These are phyloP conservation scores for Mortierella sp. DNA, from an alignment of 371 early-diverging fungal species.

Conservation along the genomic window DNA sequence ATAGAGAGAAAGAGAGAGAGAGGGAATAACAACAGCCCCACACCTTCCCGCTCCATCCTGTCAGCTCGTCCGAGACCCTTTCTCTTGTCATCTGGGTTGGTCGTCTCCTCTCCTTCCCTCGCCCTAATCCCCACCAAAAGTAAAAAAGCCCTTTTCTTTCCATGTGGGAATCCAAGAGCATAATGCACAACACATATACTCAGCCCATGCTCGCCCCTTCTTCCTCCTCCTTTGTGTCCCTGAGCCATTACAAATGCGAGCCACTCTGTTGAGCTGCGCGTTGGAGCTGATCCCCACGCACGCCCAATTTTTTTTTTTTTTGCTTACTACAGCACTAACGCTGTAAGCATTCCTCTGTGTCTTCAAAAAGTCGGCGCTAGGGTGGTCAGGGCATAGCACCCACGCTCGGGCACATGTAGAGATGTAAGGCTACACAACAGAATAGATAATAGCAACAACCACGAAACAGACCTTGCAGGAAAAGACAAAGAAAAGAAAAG, in stretches of 20 bases:
- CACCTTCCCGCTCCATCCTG: too few relatives aligned
- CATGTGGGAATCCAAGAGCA: slow-evolving; percentile 23
- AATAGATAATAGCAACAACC: too few relatives aligned
- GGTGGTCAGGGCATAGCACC: too few relatives aligned
- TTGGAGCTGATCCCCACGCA: background rate
- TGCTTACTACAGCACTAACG: background rate
- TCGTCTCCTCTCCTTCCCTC: background rate
- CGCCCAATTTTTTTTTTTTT: background rate
- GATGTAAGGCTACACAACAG: too few relatives aligned
- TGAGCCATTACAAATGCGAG: too few relatives aligned
- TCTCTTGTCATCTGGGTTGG: background rate
- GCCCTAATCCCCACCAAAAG: background rate
- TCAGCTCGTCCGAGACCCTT: too few relatives aligned
- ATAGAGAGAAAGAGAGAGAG: too few relatives aligned
- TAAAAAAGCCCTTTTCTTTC: slow-evolving; percentile 2
- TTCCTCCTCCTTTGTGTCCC: background rate
- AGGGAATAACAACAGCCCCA: slow-evolving; percentile 9
- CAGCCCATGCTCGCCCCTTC: background rate
- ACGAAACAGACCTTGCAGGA: background rate
- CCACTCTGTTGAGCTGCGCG: too few relatives aligned
- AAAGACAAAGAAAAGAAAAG: background rate
- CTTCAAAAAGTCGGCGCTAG: too few relatives aligned
- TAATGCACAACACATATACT: background rate
- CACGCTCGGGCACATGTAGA: too few relatives aligned
- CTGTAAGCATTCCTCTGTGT: too few relatives aligned